Evolutionary conservation across 257 asterid species (phyloP).

Genomic region (Scutellaria baicalensis): DNA sequence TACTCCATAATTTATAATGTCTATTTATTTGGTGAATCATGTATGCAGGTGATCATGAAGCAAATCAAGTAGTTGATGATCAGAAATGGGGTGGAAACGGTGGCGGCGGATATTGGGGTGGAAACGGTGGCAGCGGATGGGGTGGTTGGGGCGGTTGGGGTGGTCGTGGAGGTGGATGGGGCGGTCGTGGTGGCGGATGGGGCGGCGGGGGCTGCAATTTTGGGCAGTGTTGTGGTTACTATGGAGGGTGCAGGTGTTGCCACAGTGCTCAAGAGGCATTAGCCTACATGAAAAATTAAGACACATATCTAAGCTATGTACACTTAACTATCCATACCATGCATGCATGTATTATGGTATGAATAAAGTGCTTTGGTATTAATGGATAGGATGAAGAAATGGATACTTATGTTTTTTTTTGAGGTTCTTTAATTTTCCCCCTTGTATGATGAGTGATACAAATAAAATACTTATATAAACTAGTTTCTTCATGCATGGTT

Average conservation of each 20-base stretch:
- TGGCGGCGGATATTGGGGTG: constrained; percentile 15
- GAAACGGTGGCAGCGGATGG: constrained; percentile 11
- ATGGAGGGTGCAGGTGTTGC: constrained; percentile 20
- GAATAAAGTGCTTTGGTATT: too few species aligned
- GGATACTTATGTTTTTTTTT: too few species aligned
- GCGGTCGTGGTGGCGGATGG: constrained; percentile 11
- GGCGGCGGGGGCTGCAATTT: background rate
- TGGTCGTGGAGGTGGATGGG: background rate
- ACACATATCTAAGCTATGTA: background rate
- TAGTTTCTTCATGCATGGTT: too few species aligned
- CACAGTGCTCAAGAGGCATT: constrained; percentile 21
- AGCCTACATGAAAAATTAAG: constrained; percentile 25
- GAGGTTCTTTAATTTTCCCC: too few species aligned
- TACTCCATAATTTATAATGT: background rate
- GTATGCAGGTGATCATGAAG: constrained; percentile 7
- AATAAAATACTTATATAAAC: too few species aligned
- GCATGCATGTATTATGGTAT: background rate
- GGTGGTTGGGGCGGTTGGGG: background rate
- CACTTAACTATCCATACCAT: background rate
- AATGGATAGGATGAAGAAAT: too few species aligned
- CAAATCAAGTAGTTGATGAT: constrained; percentile 1
- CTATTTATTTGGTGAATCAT: background rate
- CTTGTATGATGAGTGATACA: too few species aligned
- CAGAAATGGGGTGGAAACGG: background rate
- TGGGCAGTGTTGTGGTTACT: background rate